Percentiles rank a stretch among this genome's conserved stretches.
phyloP scores from a whole-genome alignment of 257 asterid species.

The Verbena officinalis region DNA sequence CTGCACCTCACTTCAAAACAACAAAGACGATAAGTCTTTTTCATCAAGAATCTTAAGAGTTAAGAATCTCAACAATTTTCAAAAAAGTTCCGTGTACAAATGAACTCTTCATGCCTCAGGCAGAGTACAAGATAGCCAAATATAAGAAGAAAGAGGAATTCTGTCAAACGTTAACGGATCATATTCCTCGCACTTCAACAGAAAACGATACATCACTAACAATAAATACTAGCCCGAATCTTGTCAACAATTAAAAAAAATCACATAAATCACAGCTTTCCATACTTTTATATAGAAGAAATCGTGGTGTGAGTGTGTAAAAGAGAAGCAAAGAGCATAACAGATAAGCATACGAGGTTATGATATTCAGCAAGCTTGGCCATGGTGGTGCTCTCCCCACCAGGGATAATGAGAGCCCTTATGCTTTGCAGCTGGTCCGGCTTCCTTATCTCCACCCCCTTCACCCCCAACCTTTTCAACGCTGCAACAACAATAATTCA shows the following conservation, averaged over 20 bases:
- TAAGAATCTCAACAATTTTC: too few relatives aligned
- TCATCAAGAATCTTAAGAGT: too few relatives aligned
- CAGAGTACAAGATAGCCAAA: too few relatives aligned
- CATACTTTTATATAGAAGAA: background rate
- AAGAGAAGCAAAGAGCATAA: background rate
- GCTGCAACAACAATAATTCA: slow-evolving; percentile 46
- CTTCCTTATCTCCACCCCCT: slow-evolving; percentile 83
- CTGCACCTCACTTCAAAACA: background rate
- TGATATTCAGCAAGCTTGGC: slow-evolving; percentile 94
- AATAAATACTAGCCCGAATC: background rate
- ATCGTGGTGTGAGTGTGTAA: background rate
- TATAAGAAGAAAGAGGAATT: too few relatives aligned
- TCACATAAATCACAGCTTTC: background rate
- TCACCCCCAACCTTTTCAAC: slow-evolving; percentile 86
- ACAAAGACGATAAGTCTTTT: too few relatives aligned
- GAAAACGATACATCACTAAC: background rate
- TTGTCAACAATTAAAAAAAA: slow-evolving; percentile 2
- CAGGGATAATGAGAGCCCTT: slow-evolving; percentile 85
- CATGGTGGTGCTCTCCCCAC: slow-evolving; percentile 99
- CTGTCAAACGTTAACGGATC: background rate
- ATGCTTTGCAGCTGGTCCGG: slow-evolving; percentile 84
- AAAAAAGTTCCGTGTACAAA: too few relatives aligned
- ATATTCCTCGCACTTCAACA: too few relatives aligned
- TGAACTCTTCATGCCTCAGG: too few relatives aligned
- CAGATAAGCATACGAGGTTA: slow-evolving; percentile 56